Conservation (phyloP, 768 basidiomycete species). For the Xanthoconium purpureum region DNA sequence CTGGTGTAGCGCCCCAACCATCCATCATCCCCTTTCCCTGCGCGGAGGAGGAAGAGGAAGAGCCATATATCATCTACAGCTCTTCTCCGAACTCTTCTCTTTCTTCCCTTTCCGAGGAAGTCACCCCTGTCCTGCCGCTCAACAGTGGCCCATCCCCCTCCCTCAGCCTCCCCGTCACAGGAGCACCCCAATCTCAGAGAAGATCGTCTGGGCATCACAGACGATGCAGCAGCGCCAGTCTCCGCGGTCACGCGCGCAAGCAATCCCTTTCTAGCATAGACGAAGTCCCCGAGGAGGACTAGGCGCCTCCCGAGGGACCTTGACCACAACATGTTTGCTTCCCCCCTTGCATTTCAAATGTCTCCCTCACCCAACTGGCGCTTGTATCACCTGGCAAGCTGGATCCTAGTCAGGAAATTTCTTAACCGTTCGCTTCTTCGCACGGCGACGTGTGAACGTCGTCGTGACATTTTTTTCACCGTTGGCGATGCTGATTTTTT, state of each 20-base stretch:
- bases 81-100: constrained; percentile 32
- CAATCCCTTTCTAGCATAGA: constrained; percentile 32
- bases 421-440: constrained; percentile 10
- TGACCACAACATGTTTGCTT: not conserved
- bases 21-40: constrained; percentile 26
- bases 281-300: constrained; percentile 35
- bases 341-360: not conserved
- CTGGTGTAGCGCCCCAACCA: not conserved
- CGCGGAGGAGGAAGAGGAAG: constrained; percentile 30
- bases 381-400: constrained; percentile 19
- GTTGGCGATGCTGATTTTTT: constrained; percentile 24
- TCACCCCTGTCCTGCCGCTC: constrained; percentile 25
- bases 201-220: constrained; percentile 25
- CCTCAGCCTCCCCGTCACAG: not conserved
- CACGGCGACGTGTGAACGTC: constrained; percentile 14
- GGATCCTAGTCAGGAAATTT: constrained; percentile 13
- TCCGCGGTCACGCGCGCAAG: constrained; percentile 30
- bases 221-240: constrained; percentile 31
- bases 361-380: not conserved
- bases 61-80: constrained; percentile 34
- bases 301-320: not conserved
- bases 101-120: constrained; percentile 32
- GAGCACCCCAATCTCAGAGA: constrained; percentile 15
- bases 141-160: constrained; percentile 13
- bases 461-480: constrained; percentile 3